These are phyloP conservation scores for Thielaviopsis euricoi DNA, from an alignment of 2,329 filamentous ascomycete genomes.

Conservation along the genomic window DNA sequence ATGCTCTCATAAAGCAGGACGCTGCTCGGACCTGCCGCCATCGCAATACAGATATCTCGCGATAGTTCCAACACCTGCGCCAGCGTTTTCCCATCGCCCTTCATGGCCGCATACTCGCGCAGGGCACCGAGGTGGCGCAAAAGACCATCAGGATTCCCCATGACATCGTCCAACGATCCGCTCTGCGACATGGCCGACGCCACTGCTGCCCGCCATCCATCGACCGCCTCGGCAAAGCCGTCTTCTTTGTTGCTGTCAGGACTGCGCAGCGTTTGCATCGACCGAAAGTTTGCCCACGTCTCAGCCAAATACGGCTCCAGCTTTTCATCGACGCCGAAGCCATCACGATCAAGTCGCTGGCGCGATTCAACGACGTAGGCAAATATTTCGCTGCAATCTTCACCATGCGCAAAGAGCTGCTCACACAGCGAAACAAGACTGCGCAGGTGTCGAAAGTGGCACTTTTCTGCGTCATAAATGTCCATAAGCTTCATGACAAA, in stretches of 20 bases:
- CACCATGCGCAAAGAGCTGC: constrained; percentile 9
- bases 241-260: neutral
- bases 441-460: constrained; percentile 36
- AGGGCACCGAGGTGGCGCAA: constrained; percentile 33
- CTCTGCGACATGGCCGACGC: constrained; percentile 9
- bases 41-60: constrained; percentile 21
- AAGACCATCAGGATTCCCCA: constrained; percentile 27
- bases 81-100: constrained; percentile 31
- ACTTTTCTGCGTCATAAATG: constrained; percentile 31
- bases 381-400: constrained; percentile 1
- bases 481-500: constrained; percentile 30
- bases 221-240: constrained; percentile 7
- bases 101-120: constrained; percentile 33
- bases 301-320: constrained; percentile 8
- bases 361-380: constrained; percentile 1
- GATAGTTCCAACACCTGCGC: constrained; percentile 31
- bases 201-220: constrained; percentile 9
- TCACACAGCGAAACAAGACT: constrained; percentile 31
- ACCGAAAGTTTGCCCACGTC: constrained; percentile 11
- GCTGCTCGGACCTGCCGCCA: constrained; percentile 18
- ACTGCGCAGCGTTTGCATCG: constrained; percentile 9
- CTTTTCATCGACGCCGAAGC: constrained; percentile 8
- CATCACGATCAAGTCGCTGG: constrained; percentile 2
- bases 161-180: constrained; percentile 10
- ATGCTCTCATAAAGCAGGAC: constrained; percentile 30